Base-by-base conservation (phyloP, 2,329 filamentous ascomycete species). In the Grosmannia penicillata region DNA sequence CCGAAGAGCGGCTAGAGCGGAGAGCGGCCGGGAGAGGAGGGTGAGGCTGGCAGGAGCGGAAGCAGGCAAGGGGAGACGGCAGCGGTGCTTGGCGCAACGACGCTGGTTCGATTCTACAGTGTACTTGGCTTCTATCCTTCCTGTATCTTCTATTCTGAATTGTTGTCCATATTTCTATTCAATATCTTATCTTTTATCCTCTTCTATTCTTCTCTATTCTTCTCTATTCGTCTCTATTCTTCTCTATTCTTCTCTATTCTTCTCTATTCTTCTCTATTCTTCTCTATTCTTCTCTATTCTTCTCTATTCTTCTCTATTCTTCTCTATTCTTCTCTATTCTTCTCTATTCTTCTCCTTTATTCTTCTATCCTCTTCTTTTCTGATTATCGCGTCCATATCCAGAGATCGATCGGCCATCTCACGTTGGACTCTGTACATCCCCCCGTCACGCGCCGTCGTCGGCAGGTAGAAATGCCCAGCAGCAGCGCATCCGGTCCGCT, bases 281-380 rank as follows among this genome's bases (percentile, higher is more conserved):
- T n/a, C 32, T 18, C 27, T 26, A 39, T 30, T 36, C 14, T 37
- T 24, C n/a, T n/a, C n/a, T n/a, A n/a, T n/a, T n/a, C n/a, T n/a
- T n/a, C n/a, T n/a, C n/a, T n/a, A n/a, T n/a, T n/a, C n/a, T n/a
- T n/a, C n/a, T n/a, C n/a, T n/a, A n/a, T n/a, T n/a, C n/a, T n/a
- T n/a, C n/a, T n/a, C n/a, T n/a, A n/a, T n/a, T n/a, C n/a, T n/a
- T n/a, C n/a, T 36, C 15, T 9, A 13, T 11, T 11, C 15, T 27
- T n/a, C 17, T 22, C 21, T 33, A 17, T 18, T 28, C 30, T 33
- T 38, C 36, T 37, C 36, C 21, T 27, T 31, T 34, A 24, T 18
- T 29, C 28, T 29, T 35, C 25, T 25, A 10, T 25, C 22, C 17
- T 36, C 21, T 36, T 25, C 8, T 26, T 26, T 13, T 14, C 3